Evolutionary conservation across 371 early-diverging fungal species (phyloP).

Genomic region (Haplosporangium sp.): DNA sequence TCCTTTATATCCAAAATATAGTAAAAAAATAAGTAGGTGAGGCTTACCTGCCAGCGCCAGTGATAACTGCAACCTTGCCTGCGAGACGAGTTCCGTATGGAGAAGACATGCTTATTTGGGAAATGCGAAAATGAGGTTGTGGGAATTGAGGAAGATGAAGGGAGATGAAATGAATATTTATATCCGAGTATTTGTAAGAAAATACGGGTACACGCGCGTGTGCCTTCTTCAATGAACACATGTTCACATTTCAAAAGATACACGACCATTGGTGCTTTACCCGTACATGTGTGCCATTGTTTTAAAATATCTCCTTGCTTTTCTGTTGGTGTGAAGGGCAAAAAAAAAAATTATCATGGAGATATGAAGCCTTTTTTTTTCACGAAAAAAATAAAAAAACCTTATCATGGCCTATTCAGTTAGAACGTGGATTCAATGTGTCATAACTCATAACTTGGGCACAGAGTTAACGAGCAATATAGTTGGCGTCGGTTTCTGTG

Average conservation of each 20-base stretch:
- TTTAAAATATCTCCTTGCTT: no score
- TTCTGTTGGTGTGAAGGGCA: no score
- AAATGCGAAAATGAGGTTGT: not conserved
- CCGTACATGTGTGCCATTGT: no score
- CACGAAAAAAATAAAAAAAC: no score
- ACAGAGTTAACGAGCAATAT: not conserved
- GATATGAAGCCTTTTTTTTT: no score
- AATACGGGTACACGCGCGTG: not conserved
- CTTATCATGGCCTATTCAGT: not conserved
- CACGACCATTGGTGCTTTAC: no score
- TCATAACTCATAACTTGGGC: not conserved
- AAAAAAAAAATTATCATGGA: no score
- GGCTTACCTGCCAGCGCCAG: conserved; percentile 83
- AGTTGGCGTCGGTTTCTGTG: conserved; percentile 1
- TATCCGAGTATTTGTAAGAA: not conserved
- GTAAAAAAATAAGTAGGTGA: not conserved
- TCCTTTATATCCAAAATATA: no score
- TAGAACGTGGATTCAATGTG: not conserved
- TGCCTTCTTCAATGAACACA: not conserved
- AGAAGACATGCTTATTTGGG: conserved; percentile 26
- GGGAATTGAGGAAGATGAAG: not conserved
- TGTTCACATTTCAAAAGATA: not conserved
- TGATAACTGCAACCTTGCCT: conserved; percentile 88
- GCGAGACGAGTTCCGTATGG: conserved; percentile 59
- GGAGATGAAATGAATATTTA: conserved; percentile 9